Base-by-base conservation (phyloP, 495 filamentous ascomycete species). In the Clavariopsis aquatica region DNA sequence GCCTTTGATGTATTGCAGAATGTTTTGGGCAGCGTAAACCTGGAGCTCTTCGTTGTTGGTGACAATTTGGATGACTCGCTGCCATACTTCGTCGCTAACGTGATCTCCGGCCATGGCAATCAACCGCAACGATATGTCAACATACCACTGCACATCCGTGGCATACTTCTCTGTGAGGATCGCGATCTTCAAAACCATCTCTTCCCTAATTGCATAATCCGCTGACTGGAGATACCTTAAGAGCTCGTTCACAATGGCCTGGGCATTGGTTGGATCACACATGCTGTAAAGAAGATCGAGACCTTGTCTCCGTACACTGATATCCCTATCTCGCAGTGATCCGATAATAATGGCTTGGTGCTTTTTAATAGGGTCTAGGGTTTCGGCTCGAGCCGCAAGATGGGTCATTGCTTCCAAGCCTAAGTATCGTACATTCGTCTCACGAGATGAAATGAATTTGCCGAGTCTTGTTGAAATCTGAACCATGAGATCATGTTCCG, bases 81-180 rank as follows among this genome's bases (percentile, higher is more conserved):
- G 95, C 95, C 95, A 99, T 24, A 99, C 95, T 78, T 99, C 95
- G 57, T 99, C 95, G 75, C 93, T 97, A 57, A 99, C 93, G 77
- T 98, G 95, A 70, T 99, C 95, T 63, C 95, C 95, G 10, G 95
- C 95, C 82, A 97, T 89, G 26, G 95, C 92, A 60, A 99, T 90
- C 27, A 99, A 84, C 54, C 93, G 89, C 66, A 99, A 78, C 3
- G 94, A 96, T 62, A 97, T 96, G 73, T 99, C 92, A 60, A 99
- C 95, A 78, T 99, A 99, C 95, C 95, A 99, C 74, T 96, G 92
- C 17, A 96, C 89, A 72, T 99, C 93, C 0, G 93, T 96, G 23
- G 95, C 95, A 72, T 98, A 99, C 74, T 98, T 98, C 75, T 99
- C 95, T 1, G 95, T 96, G 57, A 99, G 74, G 69, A 99, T 98